Percentiles rank a stretch among this genome's conserved stretches.
Evolutionary conservation across 73 alveolate species (phyloP).

Genomic region (Stentor coeruleus): DNA sequence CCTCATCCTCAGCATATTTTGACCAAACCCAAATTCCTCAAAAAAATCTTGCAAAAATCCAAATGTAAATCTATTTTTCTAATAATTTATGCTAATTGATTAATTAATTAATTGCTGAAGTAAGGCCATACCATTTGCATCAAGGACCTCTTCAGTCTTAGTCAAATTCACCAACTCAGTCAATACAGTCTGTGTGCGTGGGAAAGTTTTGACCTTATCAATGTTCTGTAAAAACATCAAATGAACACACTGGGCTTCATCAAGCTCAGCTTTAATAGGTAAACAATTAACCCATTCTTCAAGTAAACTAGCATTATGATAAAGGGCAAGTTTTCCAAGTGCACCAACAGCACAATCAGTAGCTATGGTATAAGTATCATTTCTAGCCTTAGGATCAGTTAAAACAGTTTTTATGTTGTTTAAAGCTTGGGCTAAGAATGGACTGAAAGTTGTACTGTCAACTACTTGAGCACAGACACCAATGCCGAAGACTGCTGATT

Average conservation of each 20-base stretch:
- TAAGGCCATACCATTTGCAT: background rate
- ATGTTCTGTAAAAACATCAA: slow-evolving; percentile 10
- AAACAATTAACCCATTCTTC: slow-evolving; percentile 19
- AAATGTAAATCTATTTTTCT: too few species aligned
- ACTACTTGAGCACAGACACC: slow-evolving; percentile 22
- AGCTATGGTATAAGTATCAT: background rate
- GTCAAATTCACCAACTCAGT: background rate
- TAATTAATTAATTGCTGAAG: background rate
- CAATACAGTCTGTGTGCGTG: background rate
- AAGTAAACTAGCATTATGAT: background rate
- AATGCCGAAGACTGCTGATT: slow-evolving; percentile 22
- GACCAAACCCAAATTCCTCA: too few species aligned
- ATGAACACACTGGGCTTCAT: slow-evolving; percentile 21
- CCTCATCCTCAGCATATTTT: too few species aligned
- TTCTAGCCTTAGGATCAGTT: background rate
- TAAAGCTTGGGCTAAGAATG: background rate
- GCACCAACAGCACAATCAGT: slow-evolving; percentile 26
- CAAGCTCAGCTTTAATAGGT: slow-evolving; percentile 23
- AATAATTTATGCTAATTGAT: background rate
- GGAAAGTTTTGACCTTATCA: background rate
- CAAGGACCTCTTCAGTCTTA: background rate
- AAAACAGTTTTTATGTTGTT: background rate
- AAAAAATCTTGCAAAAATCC: too few species aligned
- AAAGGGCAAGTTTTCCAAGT: slow-evolving; percentile 22
- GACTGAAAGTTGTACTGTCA: background rate